phyloP scores from a whole-genome alignment of 2,329 filamentous ascomycete genomes.

The Trichoderma arundinaceum region DNA sequence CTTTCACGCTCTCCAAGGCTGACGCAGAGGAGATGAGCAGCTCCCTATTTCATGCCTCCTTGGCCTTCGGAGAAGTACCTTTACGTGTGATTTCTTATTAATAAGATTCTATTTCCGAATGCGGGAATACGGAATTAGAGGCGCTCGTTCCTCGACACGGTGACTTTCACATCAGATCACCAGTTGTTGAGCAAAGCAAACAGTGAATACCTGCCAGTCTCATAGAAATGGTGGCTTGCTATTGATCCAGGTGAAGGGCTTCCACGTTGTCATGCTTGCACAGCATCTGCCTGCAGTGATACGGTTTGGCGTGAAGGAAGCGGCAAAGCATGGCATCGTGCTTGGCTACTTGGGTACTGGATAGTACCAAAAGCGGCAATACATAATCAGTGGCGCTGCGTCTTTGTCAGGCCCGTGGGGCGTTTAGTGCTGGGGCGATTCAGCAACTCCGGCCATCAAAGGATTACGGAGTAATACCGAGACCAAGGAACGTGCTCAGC shows the following conservation, averaged over 20 bases:
- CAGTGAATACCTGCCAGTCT: not conserved
- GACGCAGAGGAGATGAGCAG: conserved; percentile 6
- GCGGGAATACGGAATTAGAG: conserved; percentile 26
- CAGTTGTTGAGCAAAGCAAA: not conserved
- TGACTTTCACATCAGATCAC: not conserved
- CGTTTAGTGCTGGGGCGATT: conserved; percentile 4
- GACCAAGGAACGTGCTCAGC: conserved; percentile 3
- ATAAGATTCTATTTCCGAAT: conserved; percentile 6
- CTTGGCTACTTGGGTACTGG: not conserved
- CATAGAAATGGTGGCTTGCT: not conserved
- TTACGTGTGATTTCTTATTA: conserved; percentile 9
- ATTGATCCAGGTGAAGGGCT: not conserved
- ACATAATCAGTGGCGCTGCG: conserved; percentile 5
- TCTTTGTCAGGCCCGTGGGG: conserved; percentile 14
- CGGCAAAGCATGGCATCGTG: not conserved
- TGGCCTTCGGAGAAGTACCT: not conserved
- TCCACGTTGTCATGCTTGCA: not conserved
- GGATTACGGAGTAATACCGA: not conserved
- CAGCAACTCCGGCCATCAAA: conserved; percentile 15
- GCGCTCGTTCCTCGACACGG: not conserved
- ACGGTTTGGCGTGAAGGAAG: not conserved
- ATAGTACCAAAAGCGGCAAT: conserved; percentile 10
- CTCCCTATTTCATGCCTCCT: not conserved
- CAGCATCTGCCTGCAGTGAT: not conserved
- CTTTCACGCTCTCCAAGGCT: not conserved